phyloP scores from a whole-genome alignment of 176 grass and related monocot genomes.

The Aegilops tauschii region DNA sequence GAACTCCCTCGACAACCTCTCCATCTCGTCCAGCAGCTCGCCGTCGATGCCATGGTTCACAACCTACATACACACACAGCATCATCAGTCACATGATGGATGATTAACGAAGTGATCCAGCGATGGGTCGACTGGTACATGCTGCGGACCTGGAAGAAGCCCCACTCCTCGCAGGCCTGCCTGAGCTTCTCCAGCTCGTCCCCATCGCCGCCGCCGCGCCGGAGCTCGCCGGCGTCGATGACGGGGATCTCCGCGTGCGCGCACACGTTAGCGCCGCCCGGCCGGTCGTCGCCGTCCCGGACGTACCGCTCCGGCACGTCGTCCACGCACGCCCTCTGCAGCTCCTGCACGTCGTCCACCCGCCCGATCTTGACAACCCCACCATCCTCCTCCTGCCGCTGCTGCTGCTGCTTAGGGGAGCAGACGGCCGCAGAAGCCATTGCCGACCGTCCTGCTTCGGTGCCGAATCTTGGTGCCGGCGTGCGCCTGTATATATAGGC shows the following conservation, averaged over 20 bases:
- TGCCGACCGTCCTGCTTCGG: background rate
- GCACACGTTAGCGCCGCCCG: conserved; percentile 20
- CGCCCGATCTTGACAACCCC: conserved; percentile 42
- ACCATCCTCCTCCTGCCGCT: background rate
- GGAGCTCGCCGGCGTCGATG: conserved; percentile 59
- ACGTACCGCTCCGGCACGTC: conserved; percentile 67
- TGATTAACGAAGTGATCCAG: background rate
- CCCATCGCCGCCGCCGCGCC: background rate
- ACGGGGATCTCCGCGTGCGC: conserved; percentile 44
- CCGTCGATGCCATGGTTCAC: conserved; percentile 76
- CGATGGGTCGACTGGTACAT: background rate
- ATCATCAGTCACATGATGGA: background rate
- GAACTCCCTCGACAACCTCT: conserved; percentile 57
- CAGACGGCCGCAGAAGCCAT: conserved; percentile 29
- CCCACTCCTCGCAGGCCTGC: conserved; percentile 75
- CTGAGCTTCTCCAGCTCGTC: conserved; percentile 52
- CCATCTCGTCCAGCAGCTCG: conserved; percentile 58
- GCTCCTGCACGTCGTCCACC: conserved; percentile 76
- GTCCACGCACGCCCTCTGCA: conserved; percentile 25
- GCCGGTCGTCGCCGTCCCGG: conserved; percentile 50
- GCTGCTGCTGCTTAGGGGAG: conserved; percentile 1
- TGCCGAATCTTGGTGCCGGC: background rate
- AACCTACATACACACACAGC: conserved; percentile 22
- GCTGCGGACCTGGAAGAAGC: conserved; percentile 65
- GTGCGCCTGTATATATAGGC: conserved; percentile 4